Evolutionary conservation across 2,329 filamentous ascomycete genomes (phyloP).

Genomic region (Reticulascus tulasneorum): DNA sequence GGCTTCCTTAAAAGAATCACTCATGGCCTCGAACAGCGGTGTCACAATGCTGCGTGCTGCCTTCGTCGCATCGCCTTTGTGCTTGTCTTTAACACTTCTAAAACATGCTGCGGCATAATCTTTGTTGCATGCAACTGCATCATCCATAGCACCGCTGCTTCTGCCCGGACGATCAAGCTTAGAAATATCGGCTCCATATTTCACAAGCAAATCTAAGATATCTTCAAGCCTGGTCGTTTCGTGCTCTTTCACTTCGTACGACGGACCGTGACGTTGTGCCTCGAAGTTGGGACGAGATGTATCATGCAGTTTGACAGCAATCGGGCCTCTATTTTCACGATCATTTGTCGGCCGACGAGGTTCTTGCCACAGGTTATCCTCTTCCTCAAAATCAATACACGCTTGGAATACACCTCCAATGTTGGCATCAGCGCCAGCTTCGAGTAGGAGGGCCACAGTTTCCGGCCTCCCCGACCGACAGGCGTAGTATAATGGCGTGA

Average conservation of each 20-base stretch:
- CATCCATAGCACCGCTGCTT: no score
- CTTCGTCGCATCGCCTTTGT: no score
- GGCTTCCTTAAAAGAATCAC: neutral
- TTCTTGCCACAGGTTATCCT: neutral
- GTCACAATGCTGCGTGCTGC: no score
- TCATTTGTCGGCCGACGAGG: neutral
- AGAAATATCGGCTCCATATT: slow-evolving; percentile 11
- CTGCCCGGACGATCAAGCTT: neutral
- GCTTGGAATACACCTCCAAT: slow-evolving; percentile 12
- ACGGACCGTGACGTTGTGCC: no score
- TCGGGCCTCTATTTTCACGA: neutral
- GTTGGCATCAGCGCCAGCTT: slow-evolving; percentile 17
- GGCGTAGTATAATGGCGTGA: slow-evolving; percentile 21
- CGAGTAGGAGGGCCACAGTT: slow-evolving; percentile 21
- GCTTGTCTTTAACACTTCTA: no score
- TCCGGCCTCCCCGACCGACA: slow-evolving; percentile 18
- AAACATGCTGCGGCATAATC: no score
- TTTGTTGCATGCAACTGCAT: no score
- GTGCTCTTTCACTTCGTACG: no score
- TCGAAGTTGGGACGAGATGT: neutral
- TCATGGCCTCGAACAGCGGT: no score
- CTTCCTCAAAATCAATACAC: slow-evolving; percentile 13
- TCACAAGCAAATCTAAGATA: slow-evolving; percentile 19
- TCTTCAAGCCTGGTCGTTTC: slow-evolving; percentile 15
- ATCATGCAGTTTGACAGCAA: neutral